Evolutionary conservation across 1,284 basidiomycete species (phyloP).

Genomic region (Naganishia liquefaciens): DNA sequence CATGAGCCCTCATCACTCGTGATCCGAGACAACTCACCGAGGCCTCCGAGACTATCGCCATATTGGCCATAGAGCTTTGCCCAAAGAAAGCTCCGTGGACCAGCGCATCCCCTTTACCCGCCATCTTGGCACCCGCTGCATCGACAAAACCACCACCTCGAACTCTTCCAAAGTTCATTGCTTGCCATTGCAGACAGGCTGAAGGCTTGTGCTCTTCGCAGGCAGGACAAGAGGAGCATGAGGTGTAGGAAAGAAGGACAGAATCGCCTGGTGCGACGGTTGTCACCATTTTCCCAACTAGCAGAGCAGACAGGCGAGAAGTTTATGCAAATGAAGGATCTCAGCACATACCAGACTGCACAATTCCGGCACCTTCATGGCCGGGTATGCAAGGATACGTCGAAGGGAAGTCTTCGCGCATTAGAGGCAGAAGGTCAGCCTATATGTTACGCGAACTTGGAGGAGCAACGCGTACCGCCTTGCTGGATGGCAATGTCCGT

Average conservation of each 20-base stretch:
- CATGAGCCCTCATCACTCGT: too few relatives aligned
- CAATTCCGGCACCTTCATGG: slow-evolving; percentile 26
- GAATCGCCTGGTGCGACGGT: slow-evolving; percentile 9
- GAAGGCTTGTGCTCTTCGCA: neutral
- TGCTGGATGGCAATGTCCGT: slow-evolving; percentile 28
- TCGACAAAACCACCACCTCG: neutral
- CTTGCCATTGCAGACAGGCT: slow-evolving; percentile 14
- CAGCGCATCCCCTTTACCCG: neutral
- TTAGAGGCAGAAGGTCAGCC: neutral
- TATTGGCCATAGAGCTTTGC: slow-evolving; percentile 14
- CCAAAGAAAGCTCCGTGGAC: slow-evolving; percentile 25
- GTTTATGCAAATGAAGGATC: too few relatives aligned
- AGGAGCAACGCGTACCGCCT: slow-evolving; percentile 8
- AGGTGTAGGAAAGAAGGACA: slow-evolving; percentile 27
- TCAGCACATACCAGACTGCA: slow-evolving; percentile 13
- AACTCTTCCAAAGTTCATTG: slow-evolving; percentile 18
- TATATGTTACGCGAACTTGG: neutral
- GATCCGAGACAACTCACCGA: slow-evolving; percentile 8
- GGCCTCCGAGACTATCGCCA: slow-evolving; percentile 21
- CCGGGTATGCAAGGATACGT: slow-evolving; percentile 23
- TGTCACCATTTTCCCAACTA: slow-evolving; percentile 14
- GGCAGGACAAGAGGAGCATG: slow-evolving; percentile 9
- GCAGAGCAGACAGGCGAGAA: too few relatives aligned
- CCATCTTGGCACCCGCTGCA: slow-evolving; percentile 1
- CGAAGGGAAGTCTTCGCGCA: slow-evolving; percentile 16